Conservation (phyloP, 1,284 basidiomycete species). For the Phylloporus sp. region DNA sequence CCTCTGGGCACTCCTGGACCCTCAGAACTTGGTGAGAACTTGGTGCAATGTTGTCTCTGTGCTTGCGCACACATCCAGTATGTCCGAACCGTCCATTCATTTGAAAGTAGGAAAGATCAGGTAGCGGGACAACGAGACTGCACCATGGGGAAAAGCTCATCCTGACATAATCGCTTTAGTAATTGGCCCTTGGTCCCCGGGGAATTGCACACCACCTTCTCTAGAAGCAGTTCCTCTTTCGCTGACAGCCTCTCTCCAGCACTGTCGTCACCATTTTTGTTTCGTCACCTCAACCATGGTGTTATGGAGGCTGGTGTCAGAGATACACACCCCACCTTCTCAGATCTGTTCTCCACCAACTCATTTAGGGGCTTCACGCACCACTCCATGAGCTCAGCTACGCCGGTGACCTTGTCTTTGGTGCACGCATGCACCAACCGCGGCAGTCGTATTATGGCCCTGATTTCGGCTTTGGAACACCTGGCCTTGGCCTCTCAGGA, state of each 20-base stretch:
- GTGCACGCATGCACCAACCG: slow-evolving; percentile 72
- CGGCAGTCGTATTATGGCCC: slow-evolving; percentile 54
- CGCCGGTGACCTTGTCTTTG: slow-evolving; percentile 61
- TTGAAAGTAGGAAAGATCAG: too few species aligned
- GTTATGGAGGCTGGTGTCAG: slow-evolving; percentile 73
- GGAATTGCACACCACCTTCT: too few species aligned
- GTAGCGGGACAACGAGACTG: too few species aligned
- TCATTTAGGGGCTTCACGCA: slow-evolving; percentile 81
- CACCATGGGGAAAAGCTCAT: too few species aligned
- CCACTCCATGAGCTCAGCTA: slow-evolving; percentile 66
- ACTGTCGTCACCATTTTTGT: slow-evolving; percentile 65
- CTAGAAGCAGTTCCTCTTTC: slow-evolving; percentile 49
- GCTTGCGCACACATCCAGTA: too few species aligned
- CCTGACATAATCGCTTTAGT: too few species aligned
- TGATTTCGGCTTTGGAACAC: slow-evolving; percentile 54
- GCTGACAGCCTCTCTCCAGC: slow-evolving; percentile 33
- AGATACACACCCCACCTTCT: slow-evolving; percentile 70
- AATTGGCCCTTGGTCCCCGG: too few species aligned
- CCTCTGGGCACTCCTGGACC: too few species aligned
- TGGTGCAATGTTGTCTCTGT: too few species aligned
- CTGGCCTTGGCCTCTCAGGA: slow-evolving; percentile 62
- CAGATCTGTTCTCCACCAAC: slow-evolving; percentile 63
- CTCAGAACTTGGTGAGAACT: too few species aligned
- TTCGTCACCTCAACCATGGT: slow-evolving; percentile 68
- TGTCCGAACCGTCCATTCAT: too few species aligned